A percentile compares a stretch with the other conserved stretches of the same genome.
These are phyloP conservation scores for Gymnopus androsaceus DNA, from an alignment of 1,284 basidiomycete genomes.

Conservation along the genomic window DNA sequence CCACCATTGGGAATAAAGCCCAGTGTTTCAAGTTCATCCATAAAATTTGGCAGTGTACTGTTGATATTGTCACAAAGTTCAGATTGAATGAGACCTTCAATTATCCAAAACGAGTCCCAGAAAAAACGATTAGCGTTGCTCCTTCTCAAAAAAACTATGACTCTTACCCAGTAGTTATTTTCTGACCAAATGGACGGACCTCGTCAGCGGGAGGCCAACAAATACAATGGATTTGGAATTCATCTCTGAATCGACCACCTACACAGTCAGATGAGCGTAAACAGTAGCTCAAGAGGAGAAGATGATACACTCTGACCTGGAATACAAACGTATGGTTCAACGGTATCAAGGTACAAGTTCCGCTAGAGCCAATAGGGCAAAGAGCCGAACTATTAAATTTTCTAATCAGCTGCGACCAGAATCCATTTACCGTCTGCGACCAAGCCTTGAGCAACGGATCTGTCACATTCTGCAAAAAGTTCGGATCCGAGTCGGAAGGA, in stretches of 20 bases:
- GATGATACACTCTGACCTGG: constrained; percentile 58
- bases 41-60: constrained; percentile 85
- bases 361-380: constrained; percentile 49
- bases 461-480: constrained; percentile 72
- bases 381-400: constrained; percentile 71
- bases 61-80: constrained; percentile 76
- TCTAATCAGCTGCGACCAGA: constrained; percentile 81
- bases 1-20: constrained; percentile 96
- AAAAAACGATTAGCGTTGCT: constrained; percentile 59
- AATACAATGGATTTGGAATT: no score
- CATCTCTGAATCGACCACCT: constrained; percentile 46
- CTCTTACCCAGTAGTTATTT: no score
- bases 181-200: no score
- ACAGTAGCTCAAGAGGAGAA: constrained; percentile 12
- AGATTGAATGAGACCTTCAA: constrained; percentile 81
- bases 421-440: constrained; percentile 76
- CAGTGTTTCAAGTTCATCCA: constrained; percentile 81
- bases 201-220: no score
- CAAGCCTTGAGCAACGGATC: constrained; percentile 76
- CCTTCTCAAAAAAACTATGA: no score
- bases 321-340: constrained; percentile 90
- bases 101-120: constrained; percentile 88
- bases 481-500: constrained; percentile 53
- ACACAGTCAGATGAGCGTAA: background rate
- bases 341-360: constrained; percentile 78